phyloP scores from a whole-genome alignment of 805 yeast genomes.

The Pichia manshurica region DNA sequence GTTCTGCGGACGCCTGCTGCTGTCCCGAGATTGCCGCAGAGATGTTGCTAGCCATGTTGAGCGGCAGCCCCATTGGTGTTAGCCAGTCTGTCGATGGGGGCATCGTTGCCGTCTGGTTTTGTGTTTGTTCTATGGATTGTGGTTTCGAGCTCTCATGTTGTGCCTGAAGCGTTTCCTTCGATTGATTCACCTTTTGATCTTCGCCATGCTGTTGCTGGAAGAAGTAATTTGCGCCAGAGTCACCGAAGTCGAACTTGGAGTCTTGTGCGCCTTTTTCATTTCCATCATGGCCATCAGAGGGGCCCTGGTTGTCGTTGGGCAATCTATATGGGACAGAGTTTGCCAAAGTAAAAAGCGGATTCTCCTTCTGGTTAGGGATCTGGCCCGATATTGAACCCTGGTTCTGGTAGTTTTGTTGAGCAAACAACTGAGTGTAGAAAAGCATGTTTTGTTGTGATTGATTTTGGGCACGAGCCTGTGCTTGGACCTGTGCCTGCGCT shows the following conservation, averaged over 20 bases:
- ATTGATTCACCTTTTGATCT: too few species aligned
- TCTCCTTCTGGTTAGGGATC: constrained; percentile 9
- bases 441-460: constrained; percentile 1
- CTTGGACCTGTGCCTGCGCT: constrained; percentile 1
- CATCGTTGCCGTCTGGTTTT: not conserved
- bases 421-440: constrained; percentile 2
- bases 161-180: too few species aligned
- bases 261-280: not conserved
- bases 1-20: not conserved
- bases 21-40: constrained; percentile 1
- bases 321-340: constrained; percentile 20
- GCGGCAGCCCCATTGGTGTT: constrained; percentile 2
- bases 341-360: constrained; percentile 29
- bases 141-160: too few species aligned
- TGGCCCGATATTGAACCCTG: too few species aligned
- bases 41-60: constrained; percentile 1
- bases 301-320: too few species aligned
- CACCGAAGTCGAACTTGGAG: not conserved
- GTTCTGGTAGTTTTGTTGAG: constrained; percentile 1
- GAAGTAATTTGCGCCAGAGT: too few species aligned
- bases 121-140: not conserved
- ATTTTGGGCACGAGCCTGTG: not conserved
- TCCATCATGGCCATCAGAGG: not conserved
- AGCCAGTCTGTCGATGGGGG: constrained; percentile 1
- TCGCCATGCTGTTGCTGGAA: too few species aligned